phyloP scores from a whole-genome alignment of 768 basidiomycete species.

The Psilocybe subaeruginosa region DNA sequence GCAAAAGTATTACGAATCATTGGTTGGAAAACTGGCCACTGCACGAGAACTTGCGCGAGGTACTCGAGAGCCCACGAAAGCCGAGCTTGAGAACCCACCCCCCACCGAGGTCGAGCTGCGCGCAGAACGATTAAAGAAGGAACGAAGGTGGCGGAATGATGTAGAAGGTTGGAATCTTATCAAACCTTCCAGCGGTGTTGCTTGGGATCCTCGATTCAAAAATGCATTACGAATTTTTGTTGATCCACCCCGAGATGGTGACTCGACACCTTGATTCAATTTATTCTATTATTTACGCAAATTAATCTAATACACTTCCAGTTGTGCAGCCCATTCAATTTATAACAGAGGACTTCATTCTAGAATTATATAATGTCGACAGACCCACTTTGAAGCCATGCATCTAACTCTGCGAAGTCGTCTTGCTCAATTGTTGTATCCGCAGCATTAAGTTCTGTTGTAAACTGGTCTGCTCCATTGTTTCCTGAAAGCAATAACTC shows the following conservation, averaged over 20 bases:
- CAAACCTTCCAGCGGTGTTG: slow-evolving; percentile 58
- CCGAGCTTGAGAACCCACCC: slow-evolving; percentile 77
- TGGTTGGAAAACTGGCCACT: slow-evolving; percentile 65
- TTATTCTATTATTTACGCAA: slow-evolving; percentile 4
- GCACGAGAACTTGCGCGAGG: slow-evolving; percentile 80
- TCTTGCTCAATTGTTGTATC: slow-evolving; percentile 32
- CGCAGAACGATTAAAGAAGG: slow-evolving; percentile 88
- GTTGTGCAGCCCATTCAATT: slow-evolving; percentile 7
- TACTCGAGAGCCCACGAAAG: slow-evolving; percentile 82
- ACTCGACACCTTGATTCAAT: neutral
- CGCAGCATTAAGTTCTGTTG: neutral
- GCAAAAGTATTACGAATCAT: slow-evolving; percentile 72
- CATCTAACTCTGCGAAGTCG: slow-evolving; percentile 67
- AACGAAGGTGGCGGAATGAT: slow-evolving; percentile 82
- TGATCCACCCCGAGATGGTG: slow-evolving; percentile 35
- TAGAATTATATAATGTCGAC: slow-evolving; percentile 51
- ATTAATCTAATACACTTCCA: slow-evolving; percentile 11
- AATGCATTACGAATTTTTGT: slow-evolving; percentile 64
- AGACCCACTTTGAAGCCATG: slow-evolving; percentile 68
- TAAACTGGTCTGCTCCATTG: no score
- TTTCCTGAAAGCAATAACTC: no score
- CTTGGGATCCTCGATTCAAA: slow-evolving; percentile 79
- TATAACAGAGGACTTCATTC: neutral
- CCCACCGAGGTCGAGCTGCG: slow-evolving; percentile 88
- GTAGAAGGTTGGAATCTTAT: slow-evolving; percentile 81